A percentile compares a stretch with the other conserved stretches of the same genome.
Conservation (phyloP, 140 eudicot species). For the Anethum foeniculum region DNA sequence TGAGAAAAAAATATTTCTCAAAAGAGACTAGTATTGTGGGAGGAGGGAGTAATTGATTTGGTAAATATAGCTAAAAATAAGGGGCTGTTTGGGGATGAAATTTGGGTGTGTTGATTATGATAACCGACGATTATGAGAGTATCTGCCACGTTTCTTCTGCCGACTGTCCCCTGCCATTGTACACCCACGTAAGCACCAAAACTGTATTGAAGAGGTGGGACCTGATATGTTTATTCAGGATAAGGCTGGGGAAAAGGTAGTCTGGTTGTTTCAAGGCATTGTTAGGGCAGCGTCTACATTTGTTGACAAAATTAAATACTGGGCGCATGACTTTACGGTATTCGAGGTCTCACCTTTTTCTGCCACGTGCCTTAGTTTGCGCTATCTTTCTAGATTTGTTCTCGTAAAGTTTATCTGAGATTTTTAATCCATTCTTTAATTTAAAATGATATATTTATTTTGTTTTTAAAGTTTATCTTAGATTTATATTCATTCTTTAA, state of each 20-base stretch:
- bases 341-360: not conserved
- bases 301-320: not conserved
- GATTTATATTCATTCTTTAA: no score
- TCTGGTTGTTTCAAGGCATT: not conserved
- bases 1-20: no score
- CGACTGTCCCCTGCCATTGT: not conserved
- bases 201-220: not conserved
- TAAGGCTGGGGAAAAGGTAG: not conserved
- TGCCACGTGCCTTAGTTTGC: not conserved
- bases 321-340: not conserved
- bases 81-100: slow-evolving; percentile 25
- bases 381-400: not conserved
- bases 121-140: not conserved
- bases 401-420: not conserved
- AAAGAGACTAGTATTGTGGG: no score
- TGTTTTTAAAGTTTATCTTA: no score
- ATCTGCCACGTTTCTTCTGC: slow-evolving; percentile 15
- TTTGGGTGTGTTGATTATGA: not conserved
- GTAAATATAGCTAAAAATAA: slow-evolving; percentile 5
- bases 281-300: slow-evolving; percentile 3
- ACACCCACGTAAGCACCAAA: slow-evolving; percentile 4
- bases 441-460: no score
- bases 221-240: not conserved
- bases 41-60: no score
- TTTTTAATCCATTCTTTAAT: no score